These are phyloP conservation scores for Hsuehochloa calcarea DNA, from an alignment of 176 grass and related monocot species.

Conservation along the genomic window DNA sequence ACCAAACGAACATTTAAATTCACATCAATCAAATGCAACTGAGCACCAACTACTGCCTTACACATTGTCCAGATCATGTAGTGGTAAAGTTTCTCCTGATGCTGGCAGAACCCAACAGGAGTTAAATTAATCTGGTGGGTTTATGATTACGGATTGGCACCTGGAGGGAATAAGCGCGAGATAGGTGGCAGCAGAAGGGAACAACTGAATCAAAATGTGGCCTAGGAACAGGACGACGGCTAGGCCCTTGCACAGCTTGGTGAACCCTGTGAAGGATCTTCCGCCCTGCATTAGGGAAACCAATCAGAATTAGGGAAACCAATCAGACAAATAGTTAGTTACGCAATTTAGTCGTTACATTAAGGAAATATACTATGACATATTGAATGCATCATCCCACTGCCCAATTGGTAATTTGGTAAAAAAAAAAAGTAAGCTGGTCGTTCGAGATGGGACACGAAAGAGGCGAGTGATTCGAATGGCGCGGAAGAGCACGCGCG, in stretches of 20 bases:
- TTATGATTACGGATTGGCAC: constrained; percentile 31
- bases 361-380: background rate
- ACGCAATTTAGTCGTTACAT: background rate
- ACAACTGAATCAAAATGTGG: constrained; percentile 56
- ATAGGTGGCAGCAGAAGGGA: constrained; percentile 62
- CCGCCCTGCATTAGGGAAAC: constrained; percentile 48
- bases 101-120: background rate
- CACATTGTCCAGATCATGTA: background rate
- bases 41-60: background rate
- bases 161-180: constrained; percentile 82
- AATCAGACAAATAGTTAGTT: background rate
- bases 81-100: background rate
- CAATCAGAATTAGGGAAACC: background rate
- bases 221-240: constrained; percentile 58
- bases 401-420: background rate
- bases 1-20: too few relatives aligned
- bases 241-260: constrained; percentile 85
- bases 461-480: background rate
- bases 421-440: background rate
- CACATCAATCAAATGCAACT: background rate
- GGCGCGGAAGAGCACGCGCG: background rate
- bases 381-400: background rate
- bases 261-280: constrained; percentile 68
- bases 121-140: background rate
- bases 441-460: background rate